Conservation (phyloP, 108 stramenopile species). For the Nitzschia sp. region DNA sequence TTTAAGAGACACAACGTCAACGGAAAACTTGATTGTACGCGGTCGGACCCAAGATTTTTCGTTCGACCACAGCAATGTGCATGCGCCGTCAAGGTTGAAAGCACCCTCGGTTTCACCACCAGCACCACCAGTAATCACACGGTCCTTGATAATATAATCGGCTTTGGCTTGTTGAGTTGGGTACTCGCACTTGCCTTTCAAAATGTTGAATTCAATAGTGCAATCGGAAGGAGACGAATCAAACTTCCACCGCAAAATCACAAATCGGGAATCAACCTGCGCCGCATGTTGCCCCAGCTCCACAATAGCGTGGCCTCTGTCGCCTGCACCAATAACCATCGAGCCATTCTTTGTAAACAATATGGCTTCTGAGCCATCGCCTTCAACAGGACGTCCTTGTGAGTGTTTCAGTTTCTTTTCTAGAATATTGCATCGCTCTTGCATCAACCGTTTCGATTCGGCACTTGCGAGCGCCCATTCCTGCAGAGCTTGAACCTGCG, state of each 20-base stretch:
- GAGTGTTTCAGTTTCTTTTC: constrained; percentile 62
- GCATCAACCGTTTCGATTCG: constrained; percentile 69
- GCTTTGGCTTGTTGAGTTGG: constrained; percentile 47
- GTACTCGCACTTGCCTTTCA: constrained; percentile 77
- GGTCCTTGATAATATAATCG: constrained; percentile 54
- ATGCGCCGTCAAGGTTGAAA: constrained; percentile 72
- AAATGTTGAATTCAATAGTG: constrained; percentile 68
- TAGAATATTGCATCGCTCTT: constrained; percentile 65
- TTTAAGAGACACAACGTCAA: constrained; percentile 68
- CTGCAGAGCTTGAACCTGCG: constrained; percentile 78
- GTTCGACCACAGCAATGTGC: constrained; percentile 86
- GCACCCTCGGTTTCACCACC: constrained; percentile 79
- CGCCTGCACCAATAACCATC: constrained; percentile 84
- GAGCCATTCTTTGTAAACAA: constrained; percentile 64
- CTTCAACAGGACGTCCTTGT: constrained; percentile 28
- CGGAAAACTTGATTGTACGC: constrained; percentile 71
- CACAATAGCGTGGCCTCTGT: constrained; percentile 47
- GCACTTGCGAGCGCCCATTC: constrained; percentile 88
- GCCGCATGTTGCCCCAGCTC: constrained; percentile 49
- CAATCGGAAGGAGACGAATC: constrained; percentile 72
- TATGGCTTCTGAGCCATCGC: constrained; percentile 41
- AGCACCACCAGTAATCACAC: constrained; percentile 74
- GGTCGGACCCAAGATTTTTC: constrained; percentile 86
- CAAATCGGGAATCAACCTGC: constrained; percentile 40
- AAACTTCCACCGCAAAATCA: constrained; percentile 86